Percentiles rank a stretch among this genome's conserved stretches.
Evolutionary conservation across 495 filamentous ascomycete species (phyloP).

Genomic region (Daldinia loculata): DNA sequence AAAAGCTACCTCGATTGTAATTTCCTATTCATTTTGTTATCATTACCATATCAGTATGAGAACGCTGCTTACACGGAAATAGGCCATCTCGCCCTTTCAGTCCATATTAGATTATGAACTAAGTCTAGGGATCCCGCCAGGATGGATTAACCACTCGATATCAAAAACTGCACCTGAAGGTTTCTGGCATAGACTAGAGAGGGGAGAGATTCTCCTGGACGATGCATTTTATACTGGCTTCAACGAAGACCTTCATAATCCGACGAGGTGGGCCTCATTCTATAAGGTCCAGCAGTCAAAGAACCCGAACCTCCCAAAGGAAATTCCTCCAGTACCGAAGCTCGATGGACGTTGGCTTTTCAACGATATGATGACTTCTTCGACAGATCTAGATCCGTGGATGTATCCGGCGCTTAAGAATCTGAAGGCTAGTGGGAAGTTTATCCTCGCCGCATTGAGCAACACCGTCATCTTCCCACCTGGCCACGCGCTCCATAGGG

Average conservation of each 20-base stretch:
- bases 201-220: slow-evolving; percentile 76
- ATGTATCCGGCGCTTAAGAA: slow-evolving; percentile 86
- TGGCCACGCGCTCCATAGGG: slow-evolving; percentile 63
- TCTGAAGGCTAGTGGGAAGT: slow-evolving; percentile 68
- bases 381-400: slow-evolving; percentile 77
- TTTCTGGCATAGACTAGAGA: slow-evolving; percentile 85
- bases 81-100: slow-evolving; percentile 93
- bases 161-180: slow-evolving; percentile 79
- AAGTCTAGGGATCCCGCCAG: slow-evolving; percentile 74
- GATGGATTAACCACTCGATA: slow-evolving; percentile 93
- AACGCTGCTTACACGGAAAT: slow-evolving; percentile 30
- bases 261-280: slow-evolving; percentile 69
- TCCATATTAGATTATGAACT: slow-evolving; percentile 90
- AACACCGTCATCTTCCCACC: slow-evolving; percentile 88
- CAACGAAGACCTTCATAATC: slow-evolving; percentile 72
- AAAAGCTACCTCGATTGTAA: not conserved
- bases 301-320: slow-evolving; percentile 45
- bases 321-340: slow-evolving; percentile 69
- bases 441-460: slow-evolving; percentile 81
- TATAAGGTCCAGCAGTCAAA: slow-evolving; percentile 49
- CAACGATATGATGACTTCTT: slow-evolving; percentile 88
- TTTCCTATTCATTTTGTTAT: not conserved
- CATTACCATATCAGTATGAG: not conserved
- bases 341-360: slow-evolving; percentile 86
- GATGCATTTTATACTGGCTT: slow-evolving; percentile 79